A percentile compares a stretch with the other conserved stretches of the same genome.
phyloP scores from a whole-genome alignment of 192 early-diverging fungal genomes.

The Backusella morwellensis region DNA sequence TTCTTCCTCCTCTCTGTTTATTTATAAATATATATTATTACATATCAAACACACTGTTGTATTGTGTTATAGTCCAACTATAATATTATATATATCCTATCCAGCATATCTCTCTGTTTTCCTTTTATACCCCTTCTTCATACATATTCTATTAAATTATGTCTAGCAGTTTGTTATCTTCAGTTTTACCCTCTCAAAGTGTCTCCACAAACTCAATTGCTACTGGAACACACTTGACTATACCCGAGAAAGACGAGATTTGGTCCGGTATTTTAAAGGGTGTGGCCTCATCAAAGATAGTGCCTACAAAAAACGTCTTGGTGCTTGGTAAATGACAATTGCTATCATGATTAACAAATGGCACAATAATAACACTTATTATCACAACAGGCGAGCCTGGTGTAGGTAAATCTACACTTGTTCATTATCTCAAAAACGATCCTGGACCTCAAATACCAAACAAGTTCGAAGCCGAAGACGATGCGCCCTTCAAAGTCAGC shows the following conservation, averaged over 20 bases:
- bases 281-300: conserved; percentile 72
- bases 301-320: conserved; percentile 76
- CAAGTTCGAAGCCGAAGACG: conserved; percentile 34
- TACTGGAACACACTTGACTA: not conserved
- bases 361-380: too few relatives aligned
- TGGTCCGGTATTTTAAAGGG: conserved; percentile 82
- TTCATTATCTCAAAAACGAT: conserved; percentile 60
- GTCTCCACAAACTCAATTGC: conserved; percentile 3
- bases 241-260: conserved; percentile 48
- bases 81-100: too few relatives aligned
- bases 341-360: too few relatives aligned
- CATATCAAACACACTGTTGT: too few relatives aligned
- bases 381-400: conserved; percentile 61
- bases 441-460: conserved; percentile 34
- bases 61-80: too few relatives aligned
- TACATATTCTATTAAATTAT: not conserved
- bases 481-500: conserved; percentile 42
- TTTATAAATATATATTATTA: too few relatives aligned
- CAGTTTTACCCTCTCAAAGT: conserved; percentile 14
- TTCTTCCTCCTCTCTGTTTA: not conserved
- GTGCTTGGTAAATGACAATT: conserved; percentile 62
- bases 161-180: conserved; percentile 12
- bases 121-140: not conserved
- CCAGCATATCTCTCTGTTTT: not conserved
- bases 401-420: conserved; percentile 82